Percentiles rank a stretch among this genome's conserved stretches.
Evolutionary conservation across 768 basidiomycete species (phyloP).

Genomic region (Tylopilus rubrobrunneus): DNA sequence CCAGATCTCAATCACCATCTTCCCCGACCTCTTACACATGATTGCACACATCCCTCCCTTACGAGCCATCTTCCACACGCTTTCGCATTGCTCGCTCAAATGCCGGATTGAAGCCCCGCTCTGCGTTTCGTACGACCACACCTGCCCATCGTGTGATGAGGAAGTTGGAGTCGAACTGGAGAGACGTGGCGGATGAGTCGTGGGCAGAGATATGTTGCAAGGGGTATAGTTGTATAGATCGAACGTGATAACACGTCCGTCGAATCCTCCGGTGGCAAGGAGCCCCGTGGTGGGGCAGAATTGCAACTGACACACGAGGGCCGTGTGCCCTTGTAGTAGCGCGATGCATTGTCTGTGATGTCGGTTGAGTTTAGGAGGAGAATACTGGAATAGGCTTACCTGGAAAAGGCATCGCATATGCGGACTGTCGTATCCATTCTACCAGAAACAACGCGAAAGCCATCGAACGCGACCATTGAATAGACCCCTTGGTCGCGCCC

Average conservation of each 20-base stretch:
- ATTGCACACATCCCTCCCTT: conserved; percentile 70
- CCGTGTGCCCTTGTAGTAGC: conserved; percentile 85
- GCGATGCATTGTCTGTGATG: conserved; percentile 68
- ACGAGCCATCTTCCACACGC: conserved; percentile 84
- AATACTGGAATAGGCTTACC: conserved; percentile 47
- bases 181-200: conserved; percentile 79
- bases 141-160: conserved; percentile 85
- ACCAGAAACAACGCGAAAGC: conserved; percentile 75
- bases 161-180: conserved; percentile 83
- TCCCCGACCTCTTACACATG: conserved; percentile 74
- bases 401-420: conserved; percentile 83
- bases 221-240: conserved; percentile 42
- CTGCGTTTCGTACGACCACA: conserved; percentile 63
- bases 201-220: conserved; percentile 79
- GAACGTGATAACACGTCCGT: conserved; percentile 80
- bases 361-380: background rate
- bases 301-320: conserved; percentile 88
- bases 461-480: conserved; percentile 88
- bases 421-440: conserved; percentile 92
- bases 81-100: conserved; percentile 71
- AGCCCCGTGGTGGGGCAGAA: conserved; percentile 52
- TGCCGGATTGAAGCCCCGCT: conserved; percentile 72
- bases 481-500: conserved; percentile 92
- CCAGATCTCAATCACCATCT: conserved; percentile 88
- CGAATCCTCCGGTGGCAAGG: conserved; percentile 83